Percentiles rank a stretch among this genome's conserved stretches.
These are phyloP conservation scores for Posidonia oceanica DNA, from an alignment of 116 monocot genomes.

Conservation along the genomic window DNA sequence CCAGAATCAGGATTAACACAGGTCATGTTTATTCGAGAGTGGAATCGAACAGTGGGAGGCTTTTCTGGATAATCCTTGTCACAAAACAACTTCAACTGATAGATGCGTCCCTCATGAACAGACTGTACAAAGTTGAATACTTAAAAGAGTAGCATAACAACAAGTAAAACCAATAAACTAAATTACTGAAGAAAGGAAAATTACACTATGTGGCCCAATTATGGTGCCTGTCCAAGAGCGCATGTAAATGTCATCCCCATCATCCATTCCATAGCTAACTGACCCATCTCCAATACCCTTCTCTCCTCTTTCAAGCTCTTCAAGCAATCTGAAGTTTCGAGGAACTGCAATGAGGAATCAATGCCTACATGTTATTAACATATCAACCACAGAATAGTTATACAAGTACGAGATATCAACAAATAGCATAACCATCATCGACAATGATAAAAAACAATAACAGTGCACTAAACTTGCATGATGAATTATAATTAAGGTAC, in stretches of 20 bases:
- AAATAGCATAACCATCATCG: no score
- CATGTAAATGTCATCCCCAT: constrained; percentile 69
- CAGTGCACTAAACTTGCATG: no score
- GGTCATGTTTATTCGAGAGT: constrained; percentile 60
- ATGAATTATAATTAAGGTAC: no score
- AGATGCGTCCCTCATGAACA: constrained; percentile 63
- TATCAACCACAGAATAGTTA: not conserved
- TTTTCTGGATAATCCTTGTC: constrained; percentile 62
- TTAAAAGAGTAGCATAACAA: not conserved
- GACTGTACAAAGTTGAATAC: constrained; percentile 22
- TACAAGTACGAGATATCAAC: no score
- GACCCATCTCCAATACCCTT: constrained; percentile 73
- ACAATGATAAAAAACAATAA: no score
- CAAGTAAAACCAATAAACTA: not conserved
- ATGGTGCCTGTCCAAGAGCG: constrained; percentile 76
- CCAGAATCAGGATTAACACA: constrained; percentile 70
- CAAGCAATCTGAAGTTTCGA: constrained; percentile 63
- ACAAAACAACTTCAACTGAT: constrained; percentile 74
- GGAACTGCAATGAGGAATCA: constrained; percentile 35
- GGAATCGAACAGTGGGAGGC: constrained; percentile 53
- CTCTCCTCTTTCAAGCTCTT: constrained; percentile 83
- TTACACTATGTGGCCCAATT: constrained; percentile 58
- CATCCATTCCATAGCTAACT: constrained; percentile 85
- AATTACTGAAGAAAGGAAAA: not conserved
- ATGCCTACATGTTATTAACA: not conserved